Evolutionary conservation across 495 filamentous ascomycete species (phyloP).

Genomic region (Bacidia rubella): DNA sequence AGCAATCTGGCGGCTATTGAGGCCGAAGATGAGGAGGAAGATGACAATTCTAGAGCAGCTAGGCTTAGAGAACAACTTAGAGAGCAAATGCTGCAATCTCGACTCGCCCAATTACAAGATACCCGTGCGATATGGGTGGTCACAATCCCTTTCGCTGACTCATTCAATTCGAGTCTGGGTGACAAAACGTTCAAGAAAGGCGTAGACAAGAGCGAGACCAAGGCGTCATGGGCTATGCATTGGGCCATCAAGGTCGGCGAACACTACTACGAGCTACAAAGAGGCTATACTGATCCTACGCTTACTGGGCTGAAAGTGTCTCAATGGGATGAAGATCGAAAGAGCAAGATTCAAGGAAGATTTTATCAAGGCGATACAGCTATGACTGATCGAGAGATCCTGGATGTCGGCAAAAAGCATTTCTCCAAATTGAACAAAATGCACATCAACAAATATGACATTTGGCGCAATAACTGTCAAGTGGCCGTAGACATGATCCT

Average conservation of each 20-base stretch:
- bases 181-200: slow-evolving; percentile 3
- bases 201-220: not conserved
- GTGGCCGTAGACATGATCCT: slow-evolving; percentile 8
- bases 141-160: slow-evolving; percentile 2
- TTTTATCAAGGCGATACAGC: slow-evolving; percentile 9
- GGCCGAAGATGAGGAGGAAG: too few species aligned
- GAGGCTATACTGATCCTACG: slow-evolving; percentile 6
- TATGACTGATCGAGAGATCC: slow-evolving; percentile 11
- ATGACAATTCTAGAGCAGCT: slow-evolving; percentile 1
- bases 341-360: slow-evolving; percentile 4
- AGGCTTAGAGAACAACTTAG: slow-evolving; percentile 8
- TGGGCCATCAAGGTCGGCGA: slow-evolving; percentile 11
- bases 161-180: not conserved
- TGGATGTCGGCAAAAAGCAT: slow-evolving; percentile 4
- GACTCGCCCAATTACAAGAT: slow-evolving; percentile 5
- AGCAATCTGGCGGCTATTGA: too few species aligned
- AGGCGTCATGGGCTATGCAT: slow-evolving; percentile 8
- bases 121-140: slow-evolving; percentile 9
- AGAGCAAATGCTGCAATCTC: slow-evolving; percentile 9
- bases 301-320: slow-evolving; percentile 9
- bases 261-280: slow-evolving; percentile 11
- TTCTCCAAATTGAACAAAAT: slow-evolving; percentile 8
- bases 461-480: slow-evolving; percentile 12
- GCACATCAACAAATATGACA: slow-evolving; percentile 10
- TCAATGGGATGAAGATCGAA: slow-evolving; percentile 6